Evolutionary conservation across 1,284 basidiomycete genomes (phyloP).

Genomic region (Melampsora americana): DNA sequence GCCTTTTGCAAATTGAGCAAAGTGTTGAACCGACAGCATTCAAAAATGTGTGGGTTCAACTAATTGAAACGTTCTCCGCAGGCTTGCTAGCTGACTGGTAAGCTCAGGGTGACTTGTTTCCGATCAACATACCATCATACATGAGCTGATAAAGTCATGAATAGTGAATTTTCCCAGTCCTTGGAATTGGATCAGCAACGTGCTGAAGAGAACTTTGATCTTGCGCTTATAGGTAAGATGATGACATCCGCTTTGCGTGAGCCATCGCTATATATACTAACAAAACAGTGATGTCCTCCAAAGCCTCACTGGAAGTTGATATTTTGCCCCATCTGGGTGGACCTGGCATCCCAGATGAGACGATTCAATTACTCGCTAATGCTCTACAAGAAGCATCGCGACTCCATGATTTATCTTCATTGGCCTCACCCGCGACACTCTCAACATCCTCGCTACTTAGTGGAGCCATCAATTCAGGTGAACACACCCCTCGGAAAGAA

Average conservation of each 20-base stretch:
- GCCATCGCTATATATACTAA: neutral
- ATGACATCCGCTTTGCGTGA: neutral
- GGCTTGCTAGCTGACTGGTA: conserved; percentile 81
- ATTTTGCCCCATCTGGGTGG: conserved; percentile 73
- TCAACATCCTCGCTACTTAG: neutral
- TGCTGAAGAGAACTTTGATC: conserved; percentile 81
- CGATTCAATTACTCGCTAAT: conserved; percentile 68
- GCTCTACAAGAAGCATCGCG: conserved; percentile 72
- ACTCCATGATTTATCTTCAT: conserved; percentile 60
- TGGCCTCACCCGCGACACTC: conserved; percentile 46
- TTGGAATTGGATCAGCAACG: conserved; percentile 66
- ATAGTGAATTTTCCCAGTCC: conserved; percentile 56
- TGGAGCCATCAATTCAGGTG: neutral
- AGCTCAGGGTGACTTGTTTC: conserved; percentile 48
- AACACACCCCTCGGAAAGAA: conserved; percentile 22
- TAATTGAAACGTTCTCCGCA: conserved; percentile 77
- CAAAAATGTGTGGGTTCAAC: conserved; percentile 76
- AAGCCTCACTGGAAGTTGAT: conserved; percentile 68
- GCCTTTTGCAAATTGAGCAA: neutral
- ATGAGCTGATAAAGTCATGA: conserved; percentile 57
- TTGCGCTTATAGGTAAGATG: conserved; percentile 64
- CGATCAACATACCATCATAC: neutral
- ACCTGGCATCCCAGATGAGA: conserved; percentile 66
- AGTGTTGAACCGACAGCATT: conserved; percentile 64
- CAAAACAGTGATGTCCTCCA: conserved; percentile 41